Evolutionary conservation across 2,329 filamentous ascomycete genomes (phyloP).

Genomic region (Fusarium protoensiforme): DNA sequence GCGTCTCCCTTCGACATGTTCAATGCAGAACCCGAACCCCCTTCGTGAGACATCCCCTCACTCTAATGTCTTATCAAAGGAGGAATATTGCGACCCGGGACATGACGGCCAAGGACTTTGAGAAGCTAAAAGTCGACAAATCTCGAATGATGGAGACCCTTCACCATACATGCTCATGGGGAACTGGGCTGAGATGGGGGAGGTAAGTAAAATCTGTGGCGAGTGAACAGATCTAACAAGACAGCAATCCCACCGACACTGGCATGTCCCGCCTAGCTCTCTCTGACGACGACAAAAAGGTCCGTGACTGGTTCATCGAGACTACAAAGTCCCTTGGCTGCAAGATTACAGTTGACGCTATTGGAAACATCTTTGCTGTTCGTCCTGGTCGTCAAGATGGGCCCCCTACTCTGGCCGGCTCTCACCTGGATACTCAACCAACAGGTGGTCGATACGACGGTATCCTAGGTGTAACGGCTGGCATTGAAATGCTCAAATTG

Average conservation of each 20-base stretch:
- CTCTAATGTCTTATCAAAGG: background rate
- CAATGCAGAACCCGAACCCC: background rate
- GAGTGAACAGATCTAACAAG: background rate
- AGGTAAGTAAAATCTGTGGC: background rate
- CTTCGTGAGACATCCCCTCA: background rate
- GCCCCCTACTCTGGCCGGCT: slow-evolving; percentile 75
- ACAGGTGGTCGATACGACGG: slow-evolving; percentile 79
- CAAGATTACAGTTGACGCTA: slow-evolving; percentile 74
- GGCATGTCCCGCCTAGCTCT: slow-evolving; percentile 82
- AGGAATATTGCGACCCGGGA: slow-evolving; percentile 33
- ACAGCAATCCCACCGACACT: slow-evolving; percentile 61
- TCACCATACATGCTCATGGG: slow-evolving; percentile 36
- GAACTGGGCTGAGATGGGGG: slow-evolving; percentile 36
- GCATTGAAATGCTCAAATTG: slow-evolving; percentile 76
- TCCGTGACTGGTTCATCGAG: slow-evolving; percentile 79
- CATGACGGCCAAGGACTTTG: slow-evolving; percentile 30
- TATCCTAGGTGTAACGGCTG: slow-evolving; percentile 78
- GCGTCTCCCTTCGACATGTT: background rate
- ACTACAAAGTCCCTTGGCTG: slow-evolving; percentile 74
- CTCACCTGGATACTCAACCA: slow-evolving; percentile 75
- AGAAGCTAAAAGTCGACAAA: slow-evolving; percentile 34
- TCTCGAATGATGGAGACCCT: slow-evolving; percentile 36
- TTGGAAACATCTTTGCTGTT: slow-evolving; percentile 85
- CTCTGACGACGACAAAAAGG: slow-evolving; percentile 76
- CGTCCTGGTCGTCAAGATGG: slow-evolving; percentile 70